Evolutionary conservation across 2,329 filamentous ascomycete genomes (phyloP).

Genomic region (Fonsecaea pedrosoi): DNA sequence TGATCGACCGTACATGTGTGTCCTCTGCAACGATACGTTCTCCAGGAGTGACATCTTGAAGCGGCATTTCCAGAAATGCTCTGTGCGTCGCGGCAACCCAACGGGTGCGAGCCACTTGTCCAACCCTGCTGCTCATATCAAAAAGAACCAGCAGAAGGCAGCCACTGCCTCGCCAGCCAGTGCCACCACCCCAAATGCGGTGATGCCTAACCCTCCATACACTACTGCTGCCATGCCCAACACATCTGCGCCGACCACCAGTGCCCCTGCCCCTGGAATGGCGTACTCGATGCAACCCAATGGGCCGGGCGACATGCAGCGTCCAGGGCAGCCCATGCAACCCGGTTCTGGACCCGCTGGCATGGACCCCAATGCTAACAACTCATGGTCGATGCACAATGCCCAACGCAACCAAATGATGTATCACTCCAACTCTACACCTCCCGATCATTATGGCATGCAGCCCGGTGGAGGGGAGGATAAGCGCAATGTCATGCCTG

Average conservation of each 20-base stretch:
- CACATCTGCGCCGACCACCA: slow-evolving; percentile 38
- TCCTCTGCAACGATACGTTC: slow-evolving; percentile 96
- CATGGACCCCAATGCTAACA: slow-evolving; percentile 36
- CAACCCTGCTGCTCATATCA: slow-evolving; percentile 86
- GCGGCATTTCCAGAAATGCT: slow-evolving; percentile 99
- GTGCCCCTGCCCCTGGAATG: slow-evolving; percentile 38
- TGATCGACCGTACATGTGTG: slow-evolving; percentile 97
- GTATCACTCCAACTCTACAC: slow-evolving; percentile 38
- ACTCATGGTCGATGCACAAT: slow-evolving; percentile 53
- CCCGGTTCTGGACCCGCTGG: slow-evolving; percentile 30
- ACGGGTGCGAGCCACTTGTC: slow-evolving; percentile 93
- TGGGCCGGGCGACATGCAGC: slow-evolving; percentile 38
- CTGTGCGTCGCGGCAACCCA: slow-evolving; percentile 92
- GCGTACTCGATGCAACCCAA: slow-evolving; percentile 36
- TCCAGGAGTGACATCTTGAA: slow-evolving; percentile 97
- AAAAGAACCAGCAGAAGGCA: slow-evolving; percentile 64
- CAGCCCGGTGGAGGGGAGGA: slow-evolving; percentile 43
- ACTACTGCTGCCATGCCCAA: slow-evolving; percentile 38
- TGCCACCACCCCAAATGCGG: slow-evolving; percentile 34
- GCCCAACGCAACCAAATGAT: slow-evolving; percentile 48
- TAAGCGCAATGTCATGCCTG: slow-evolving; percentile 63
- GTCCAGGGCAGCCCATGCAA: slow-evolving; percentile 37
- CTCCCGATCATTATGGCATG: slow-evolving; percentile 40
- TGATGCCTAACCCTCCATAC: slow-evolving; percentile 38
- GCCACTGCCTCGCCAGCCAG: slow-evolving; percentile 36